phyloP scores from a whole-genome alignment of 2,329 filamentous ascomycete species.

The Ascochyta fabae region DNA sequence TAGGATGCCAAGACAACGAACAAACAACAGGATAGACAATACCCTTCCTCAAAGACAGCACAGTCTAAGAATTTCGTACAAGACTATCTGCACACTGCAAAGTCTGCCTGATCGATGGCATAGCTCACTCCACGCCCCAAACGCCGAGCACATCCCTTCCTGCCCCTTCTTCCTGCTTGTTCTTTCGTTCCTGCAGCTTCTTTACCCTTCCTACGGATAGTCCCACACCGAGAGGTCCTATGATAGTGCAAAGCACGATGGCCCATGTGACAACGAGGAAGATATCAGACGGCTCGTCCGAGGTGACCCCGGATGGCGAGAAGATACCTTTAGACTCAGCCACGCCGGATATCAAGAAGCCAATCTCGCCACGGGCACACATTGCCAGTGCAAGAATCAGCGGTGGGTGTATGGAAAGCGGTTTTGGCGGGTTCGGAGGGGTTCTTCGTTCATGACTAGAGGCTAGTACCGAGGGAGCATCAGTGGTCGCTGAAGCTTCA shows the following conservation, averaged over 20 bases:
- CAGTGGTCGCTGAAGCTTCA: not conserved
- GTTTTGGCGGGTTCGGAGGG: slow-evolving; percentile 49
- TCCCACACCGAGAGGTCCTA: slow-evolving; percentile 61
- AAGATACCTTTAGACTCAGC: slow-evolving; percentile 64
- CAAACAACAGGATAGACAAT: not conserved
- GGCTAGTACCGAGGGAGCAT: not conserved
- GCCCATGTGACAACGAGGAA: slow-evolving; percentile 64
- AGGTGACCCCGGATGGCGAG: slow-evolving; percentile 22
- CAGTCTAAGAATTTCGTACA: not conserved
- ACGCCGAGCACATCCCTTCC: slow-evolving; percentile 53
- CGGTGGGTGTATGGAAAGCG: slow-evolving; percentile 70
- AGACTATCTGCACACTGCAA: not conserved
- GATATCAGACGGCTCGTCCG: slow-evolving; percentile 50
- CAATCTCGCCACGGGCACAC: slow-evolving; percentile 80
- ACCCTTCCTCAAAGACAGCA: not conserved
- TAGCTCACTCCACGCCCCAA: slow-evolving; percentile 50
- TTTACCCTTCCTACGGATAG: slow-evolving; percentile 57
- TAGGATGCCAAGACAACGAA: not conserved
- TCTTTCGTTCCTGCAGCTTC: slow-evolving; percentile 47
- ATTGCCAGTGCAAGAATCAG: slow-evolving; percentile 72
- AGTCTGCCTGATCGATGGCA: not conserved
- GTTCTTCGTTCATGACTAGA: slow-evolving; percentile 18
- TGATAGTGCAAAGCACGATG: slow-evolving; percentile 63
- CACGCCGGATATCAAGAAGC: slow-evolving; percentile 75
- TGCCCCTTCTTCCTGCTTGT: slow-evolving; percentile 37